Base-by-base conservation (phyloP, 768 basidiomycete genomes). In the Calocera viscosa region DNA sequence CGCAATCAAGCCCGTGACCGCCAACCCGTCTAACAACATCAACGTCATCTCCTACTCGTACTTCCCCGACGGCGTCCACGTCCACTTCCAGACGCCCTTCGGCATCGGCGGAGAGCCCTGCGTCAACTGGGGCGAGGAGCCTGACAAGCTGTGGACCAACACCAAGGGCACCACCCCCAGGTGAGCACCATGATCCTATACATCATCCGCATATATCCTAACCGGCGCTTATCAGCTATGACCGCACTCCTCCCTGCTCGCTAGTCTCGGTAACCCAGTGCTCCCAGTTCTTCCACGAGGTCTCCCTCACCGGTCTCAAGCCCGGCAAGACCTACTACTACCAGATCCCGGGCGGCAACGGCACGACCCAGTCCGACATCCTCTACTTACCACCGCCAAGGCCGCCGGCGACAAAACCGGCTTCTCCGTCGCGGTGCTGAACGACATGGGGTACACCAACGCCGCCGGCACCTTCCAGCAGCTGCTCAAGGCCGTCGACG, bases 381-480 rank as follows among this genome's bases (percentile, higher is more conserved):
- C 43, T 69, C 2, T 63, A 39, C 26, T 72, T 72, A 68, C 60
- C 22, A 72, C 71, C 22, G 71, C 69, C 19, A 49, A 30, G 8
- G 30, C 30, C 0, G 66, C 71, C 2, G 71, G 71, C 1, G 49
- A 65, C 47, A 24, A 60, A 24, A 43, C 22, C 24, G 24, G 47
- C 17, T 72, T 72, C 70, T 39, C 68, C 26, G 63, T 70, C 17
- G 71, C 70, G n/a, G 64, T 70, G 7, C 24, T 72, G 64, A 70
- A 71, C 68, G 71, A 71, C 49, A 71, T 71, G 71, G 71, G 71
- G 7, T 72, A 72, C 67, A 72, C 70, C 41, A 69, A 72, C 64
- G 71, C 71, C 22, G 41, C 35, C 1, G 71, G 71, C 12, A 70
- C 70, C 38, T 65, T 66, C 63, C 43, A 40, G 17, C 68, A 72